phyloP scores from a whole-genome alignment of 345 rosid species.

The Eucalyptus sideroxylon region DNA sequence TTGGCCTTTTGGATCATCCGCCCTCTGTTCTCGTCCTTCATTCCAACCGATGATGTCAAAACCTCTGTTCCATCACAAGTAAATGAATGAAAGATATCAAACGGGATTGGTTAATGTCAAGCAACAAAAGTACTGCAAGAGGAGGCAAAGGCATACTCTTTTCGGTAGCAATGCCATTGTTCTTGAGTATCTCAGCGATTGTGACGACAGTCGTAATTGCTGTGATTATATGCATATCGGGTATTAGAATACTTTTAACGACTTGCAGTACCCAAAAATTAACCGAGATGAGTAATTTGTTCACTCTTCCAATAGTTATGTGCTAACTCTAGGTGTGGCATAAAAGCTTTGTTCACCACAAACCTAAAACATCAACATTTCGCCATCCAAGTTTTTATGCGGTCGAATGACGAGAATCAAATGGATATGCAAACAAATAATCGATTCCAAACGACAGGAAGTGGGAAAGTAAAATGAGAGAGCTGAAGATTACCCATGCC shows the following conservation, averaged over 20 bases:
- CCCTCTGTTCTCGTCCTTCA: slow-evolving; percentile 83
- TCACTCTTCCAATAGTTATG: not conserved
- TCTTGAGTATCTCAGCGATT: slow-evolving; percentile 89
- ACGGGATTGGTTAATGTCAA: not conserved
- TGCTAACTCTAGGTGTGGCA: not conserved
- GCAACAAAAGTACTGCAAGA: not conserved
- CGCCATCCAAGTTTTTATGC: not conserved
- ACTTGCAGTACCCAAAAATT: not conserved
- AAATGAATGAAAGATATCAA: not conserved
- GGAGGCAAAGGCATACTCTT: slow-evolving; percentile 37
- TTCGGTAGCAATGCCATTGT: slow-evolving; percentile 77
- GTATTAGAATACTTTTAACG: not conserved
- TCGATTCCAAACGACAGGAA: not conserved
- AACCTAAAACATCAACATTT: not conserved
- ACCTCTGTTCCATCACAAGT: slow-evolving; percentile 32
- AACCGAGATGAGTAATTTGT: not conserved
- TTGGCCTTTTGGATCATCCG: slow-evolving; percentile 76
- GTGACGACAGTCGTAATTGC: slow-evolving; percentile 75
- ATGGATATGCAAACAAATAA: not conserved
- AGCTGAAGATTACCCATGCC: slow-evolving; percentile 65
- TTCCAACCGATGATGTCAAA: slow-evolving; percentile 73
- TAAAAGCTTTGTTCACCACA: not conserved
- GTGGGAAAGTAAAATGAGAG: not conserved
- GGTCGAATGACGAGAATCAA: not conserved
- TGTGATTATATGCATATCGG: not conserved